Evolutionary conservation across 1,284 basidiomycete species (phyloP).

Genomic region (Leccinum ponderosum): DNA sequence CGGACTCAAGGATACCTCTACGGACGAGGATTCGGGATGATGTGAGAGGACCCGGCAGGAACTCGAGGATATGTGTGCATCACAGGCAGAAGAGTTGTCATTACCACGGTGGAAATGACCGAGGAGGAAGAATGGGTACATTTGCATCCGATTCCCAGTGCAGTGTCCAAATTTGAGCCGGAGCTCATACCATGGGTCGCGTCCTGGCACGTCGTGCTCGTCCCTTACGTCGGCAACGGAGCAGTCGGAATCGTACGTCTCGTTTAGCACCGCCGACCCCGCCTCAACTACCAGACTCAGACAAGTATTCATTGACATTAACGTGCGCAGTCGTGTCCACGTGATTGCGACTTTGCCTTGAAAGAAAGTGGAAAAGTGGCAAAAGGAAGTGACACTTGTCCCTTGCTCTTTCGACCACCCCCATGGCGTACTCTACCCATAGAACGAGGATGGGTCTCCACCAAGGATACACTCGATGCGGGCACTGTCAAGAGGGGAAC

Average conservation of each 20-base stretch:
- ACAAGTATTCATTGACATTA: neutral
- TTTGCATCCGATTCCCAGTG: neutral
- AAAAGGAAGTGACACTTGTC: neutral
- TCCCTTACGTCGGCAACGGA: constrained; percentile 23
- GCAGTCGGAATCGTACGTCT: constrained; percentile 24
- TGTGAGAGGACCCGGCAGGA: neutral
- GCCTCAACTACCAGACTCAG: constrained; percentile 11
- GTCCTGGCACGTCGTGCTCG: constrained; percentile 24
- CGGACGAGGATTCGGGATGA: constrained; percentile 20
- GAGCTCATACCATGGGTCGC: constrained; percentile 5
- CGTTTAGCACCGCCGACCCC: constrained; percentile 24
- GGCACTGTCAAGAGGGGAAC: constrained; percentile 29
- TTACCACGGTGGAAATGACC: neutral
- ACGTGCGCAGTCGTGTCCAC: neutral
- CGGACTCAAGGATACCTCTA: constrained; percentile 28
- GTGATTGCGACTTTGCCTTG: neutral
- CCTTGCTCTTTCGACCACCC: neutral
- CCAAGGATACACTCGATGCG: neutral
- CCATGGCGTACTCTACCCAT: neutral
- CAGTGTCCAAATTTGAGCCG: neutral
- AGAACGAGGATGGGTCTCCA: neutral
- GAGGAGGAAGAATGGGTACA: constrained; percentile 13
- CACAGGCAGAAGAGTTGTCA: constrained; percentile 7
- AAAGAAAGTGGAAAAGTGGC: neutral
- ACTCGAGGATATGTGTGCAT: constrained; percentile 6